These are phyloP conservation scores for Pisolithus tinctorius DNA, from an alignment of 768 basidiomycete species.

Conservation along the genomic window DNA sequence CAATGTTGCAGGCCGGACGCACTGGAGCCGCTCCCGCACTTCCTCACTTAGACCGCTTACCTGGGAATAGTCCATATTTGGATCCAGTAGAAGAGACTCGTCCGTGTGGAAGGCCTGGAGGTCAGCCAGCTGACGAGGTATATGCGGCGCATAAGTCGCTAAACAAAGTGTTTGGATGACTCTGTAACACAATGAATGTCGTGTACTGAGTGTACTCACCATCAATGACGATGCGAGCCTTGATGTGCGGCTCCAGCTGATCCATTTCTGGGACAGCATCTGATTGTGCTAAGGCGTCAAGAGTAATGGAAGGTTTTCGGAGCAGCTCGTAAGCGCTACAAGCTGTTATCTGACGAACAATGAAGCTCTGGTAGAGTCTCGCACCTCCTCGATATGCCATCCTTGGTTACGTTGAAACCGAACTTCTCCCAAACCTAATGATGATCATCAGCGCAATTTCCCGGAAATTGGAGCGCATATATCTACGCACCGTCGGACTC, in stretches of 20 bases:
- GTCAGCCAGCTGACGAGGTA: conserved; percentile 70
- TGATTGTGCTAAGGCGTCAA: conserved; percentile 41
- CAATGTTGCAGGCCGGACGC: conserved; percentile 61
- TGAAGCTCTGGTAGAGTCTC: not conserved
- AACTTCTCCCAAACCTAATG: conserved; percentile 34
- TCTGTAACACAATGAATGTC: not conserved
- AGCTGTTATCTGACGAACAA: not conserved
- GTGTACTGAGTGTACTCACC: conserved; percentile 35
- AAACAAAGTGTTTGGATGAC: not conserved
- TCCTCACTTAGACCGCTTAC: conserved; percentile 72
- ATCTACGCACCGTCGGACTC: conserved; percentile 35
- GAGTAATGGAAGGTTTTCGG: conserved; percentile 47
- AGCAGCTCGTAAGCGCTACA: conserved; percentile 72
- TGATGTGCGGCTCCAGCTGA: conserved; percentile 41
- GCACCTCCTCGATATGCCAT: conserved; percentile 42
- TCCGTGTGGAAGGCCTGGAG: conserved; percentile 68
- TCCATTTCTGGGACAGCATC: conserved; percentile 31
- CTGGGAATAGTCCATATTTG: conserved; percentile 58
- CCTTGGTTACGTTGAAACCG: conserved; percentile 36
- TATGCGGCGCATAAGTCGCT: conserved; percentile 60
- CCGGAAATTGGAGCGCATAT: not conserved
- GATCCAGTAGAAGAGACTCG: conserved; percentile 63
- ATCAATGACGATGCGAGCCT: conserved; percentile 63
- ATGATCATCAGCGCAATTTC: not conserved
- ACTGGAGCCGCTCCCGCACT: conserved; percentile 56